Base-by-base conservation (phyloP, 345 rosid species). In the Camelina sativa region DNA sequence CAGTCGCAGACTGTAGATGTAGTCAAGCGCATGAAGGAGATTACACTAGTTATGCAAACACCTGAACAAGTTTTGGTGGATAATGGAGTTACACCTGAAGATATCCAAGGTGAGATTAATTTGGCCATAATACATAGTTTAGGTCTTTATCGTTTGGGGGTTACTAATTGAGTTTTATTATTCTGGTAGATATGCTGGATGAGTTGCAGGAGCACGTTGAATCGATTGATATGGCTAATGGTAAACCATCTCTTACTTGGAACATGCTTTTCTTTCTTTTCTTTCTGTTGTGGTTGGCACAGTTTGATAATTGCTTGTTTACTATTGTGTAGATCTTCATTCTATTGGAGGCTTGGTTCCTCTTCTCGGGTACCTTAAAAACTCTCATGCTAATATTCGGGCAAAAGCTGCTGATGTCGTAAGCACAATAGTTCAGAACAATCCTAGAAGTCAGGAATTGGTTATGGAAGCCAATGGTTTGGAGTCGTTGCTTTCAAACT, bases 401-500 rank as follows among this genome's bases (percentile, higher is more conserved):
- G 99, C 99, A 4, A 95, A 95, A 83, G 98, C 98, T 73, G 97
- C 97, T 5, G 98, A 92, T 22, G 97, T 95, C 16, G 87, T 95
- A 5, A 82, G 87, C 72, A 92, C 99, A 3, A 83, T 95, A 16
- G 98, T 90, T 63, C 99, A 95, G 87, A 95, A 95, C 84, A 95
- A 95, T 81, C 96, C 97, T 43, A 80, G 76, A 46, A 84, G 99
- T 76, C 99, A 95, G 82, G 80, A 70, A 20, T 53, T 80, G 10
- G 80, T 75, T 52, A 70, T 80, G 76, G 76, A 80, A 41, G 76
- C 70, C 20, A 95, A 88, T 80, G 98, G 97, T 44, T 16, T 75
- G 53, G 73, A 80, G 60, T 65, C 61, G 1, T 20, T 75, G 56
- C 69, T 80, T 6, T 51, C 69, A 0, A 80, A 80, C 76, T 91